These are phyloP conservation scores for Macrolepiota dolichaula DNA, from an alignment of 768 basidiomycete genomes.

Conservation along the genomic window DNA sequence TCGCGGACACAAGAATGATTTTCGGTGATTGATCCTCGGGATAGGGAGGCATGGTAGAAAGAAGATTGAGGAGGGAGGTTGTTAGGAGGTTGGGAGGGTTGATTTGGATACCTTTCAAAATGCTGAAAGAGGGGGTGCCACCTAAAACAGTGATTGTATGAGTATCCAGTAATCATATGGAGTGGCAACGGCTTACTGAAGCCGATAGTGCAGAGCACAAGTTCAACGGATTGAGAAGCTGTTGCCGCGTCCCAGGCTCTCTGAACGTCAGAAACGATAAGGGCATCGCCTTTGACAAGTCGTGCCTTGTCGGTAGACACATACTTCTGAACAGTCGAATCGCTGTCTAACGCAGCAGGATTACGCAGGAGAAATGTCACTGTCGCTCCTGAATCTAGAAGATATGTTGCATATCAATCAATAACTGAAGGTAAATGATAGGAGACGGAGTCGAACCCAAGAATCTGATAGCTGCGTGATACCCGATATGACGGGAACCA, in stretches of 20 bases:
- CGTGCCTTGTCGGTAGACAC: constrained; percentile 32
- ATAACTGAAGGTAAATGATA: too few relatives aligned
- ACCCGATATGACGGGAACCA: too few relatives aligned
- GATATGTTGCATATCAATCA: too few relatives aligned
- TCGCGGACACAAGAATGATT: constrained; percentile 49
- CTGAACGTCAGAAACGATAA: constrained; percentile 16
- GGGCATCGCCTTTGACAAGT: constrained; percentile 59
- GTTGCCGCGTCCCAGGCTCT: constrained; percentile 15
- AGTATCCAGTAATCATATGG: background rate
- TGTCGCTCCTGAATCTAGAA: background rate
- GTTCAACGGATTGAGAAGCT: constrained; percentile 38
- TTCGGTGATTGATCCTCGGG: constrained; percentile 34
- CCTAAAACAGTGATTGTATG: background rate
- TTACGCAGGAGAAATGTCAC: background rate
- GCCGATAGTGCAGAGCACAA: constrained; percentile 56
- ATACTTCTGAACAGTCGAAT: constrained; percentile 47
- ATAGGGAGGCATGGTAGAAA: constrained; percentile 46
- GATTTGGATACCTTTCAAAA: constrained; percentile 47
- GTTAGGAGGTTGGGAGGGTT: constrained; percentile 57
- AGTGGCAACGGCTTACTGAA: constrained; percentile 16
- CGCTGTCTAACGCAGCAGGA: constrained; percentile 32
- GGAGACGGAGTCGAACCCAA: too few relatives aligned
- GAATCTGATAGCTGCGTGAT: too few relatives aligned
- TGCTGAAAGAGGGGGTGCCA: background rate
- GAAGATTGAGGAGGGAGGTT: constrained; percentile 47